These are phyloP conservation scores for Lyophyllum decastes DNA, from an alignment of 768 basidiomycete genomes.

Conservation along the genomic window DNA sequence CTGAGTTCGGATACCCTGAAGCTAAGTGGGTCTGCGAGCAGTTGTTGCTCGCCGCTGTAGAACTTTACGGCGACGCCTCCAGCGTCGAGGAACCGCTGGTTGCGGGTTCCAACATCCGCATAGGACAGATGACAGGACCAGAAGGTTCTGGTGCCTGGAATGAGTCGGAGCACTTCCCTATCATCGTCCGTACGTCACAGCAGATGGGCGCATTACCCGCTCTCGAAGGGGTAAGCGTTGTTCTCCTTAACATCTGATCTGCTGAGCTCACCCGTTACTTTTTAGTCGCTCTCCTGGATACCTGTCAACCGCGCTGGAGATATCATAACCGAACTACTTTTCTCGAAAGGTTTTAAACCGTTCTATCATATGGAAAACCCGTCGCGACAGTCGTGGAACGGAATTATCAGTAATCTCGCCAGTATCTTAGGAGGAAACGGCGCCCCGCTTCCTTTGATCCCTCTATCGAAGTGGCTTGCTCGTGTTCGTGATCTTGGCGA, in stretches of 20 bases:
- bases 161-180: constrained; percentile 36
- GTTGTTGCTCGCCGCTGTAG: constrained; percentile 26
- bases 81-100: constrained; percentile 16
- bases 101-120: constrained; percentile 28
- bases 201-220: constrained; percentile 27
- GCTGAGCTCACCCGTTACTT: neutral
- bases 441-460: constrained; percentile 23
- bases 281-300: constrained; percentile 37
- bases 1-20: constrained; percentile 32
- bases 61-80: constrained; percentile 24
- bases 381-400: constrained; percentile 34
- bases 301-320: constrained; percentile 33
- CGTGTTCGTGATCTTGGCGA: constrained; percentile 28
- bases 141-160: constrained; percentile 39
- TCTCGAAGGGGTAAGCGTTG: constrained; percentile 28
- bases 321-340: constrained; percentile 30
- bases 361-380: constrained; percentile 39
- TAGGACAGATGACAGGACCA: constrained; percentile 38
- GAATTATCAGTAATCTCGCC: constrained; percentile 27
- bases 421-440: constrained; percentile 19
- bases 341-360: constrained; percentile 29
- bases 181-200: constrained; percentile 32
- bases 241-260: neutral
- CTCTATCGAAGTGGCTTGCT: constrained; percentile 29
- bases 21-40: constrained; percentile 42